These are phyloP conservation scores for Penicillium manginii DNA, from an alignment of 495 filamentous ascomycete genomes.

Conservation along the genomic window DNA sequence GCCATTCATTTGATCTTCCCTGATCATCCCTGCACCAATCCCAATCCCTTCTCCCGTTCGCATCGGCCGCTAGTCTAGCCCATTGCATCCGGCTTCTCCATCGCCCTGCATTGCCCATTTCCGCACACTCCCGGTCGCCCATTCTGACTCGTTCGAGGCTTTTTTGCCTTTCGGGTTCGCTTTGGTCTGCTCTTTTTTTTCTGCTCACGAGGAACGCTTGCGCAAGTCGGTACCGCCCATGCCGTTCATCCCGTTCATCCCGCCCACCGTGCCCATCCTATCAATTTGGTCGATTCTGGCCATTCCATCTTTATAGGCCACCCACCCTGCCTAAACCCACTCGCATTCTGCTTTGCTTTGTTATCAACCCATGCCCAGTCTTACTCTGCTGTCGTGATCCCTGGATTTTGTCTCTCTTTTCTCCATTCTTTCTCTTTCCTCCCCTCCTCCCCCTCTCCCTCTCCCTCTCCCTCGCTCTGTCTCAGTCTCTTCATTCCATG, in stretches of 20 bases:
- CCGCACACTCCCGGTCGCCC: conserved; percentile 33
- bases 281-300: no score
- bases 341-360: not conserved
- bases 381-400: not conserved
- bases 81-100: not conserved
- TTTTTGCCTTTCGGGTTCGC: conserved; percentile 2
- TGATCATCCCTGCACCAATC: not conserved
- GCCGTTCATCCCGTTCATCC: not conserved
- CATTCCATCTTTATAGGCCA: conserved; percentile 20
- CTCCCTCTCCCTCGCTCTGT: not conserved
- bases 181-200: conserved; percentile 8
- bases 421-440: conserved; percentile 14
- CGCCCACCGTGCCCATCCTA: not conserved
- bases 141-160: conserved; percentile 22
- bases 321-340: not conserved
- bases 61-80: not conserved
- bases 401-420: conserved; percentile 11
- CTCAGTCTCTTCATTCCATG: conserved; percentile 16
- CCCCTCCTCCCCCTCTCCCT: not conserved
- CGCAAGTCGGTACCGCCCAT: not conserved
- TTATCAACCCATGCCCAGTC: no score
- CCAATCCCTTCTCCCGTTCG: conserved; percentile 16
- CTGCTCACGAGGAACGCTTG: conserved; percentile 16
- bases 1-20: not conserved
- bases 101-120: conserved; percentile 22